phyloP scores from a whole-genome alignment of 225 moss, liverwort and hornwort genomes.

The Physcomitrium patens region DNA sequence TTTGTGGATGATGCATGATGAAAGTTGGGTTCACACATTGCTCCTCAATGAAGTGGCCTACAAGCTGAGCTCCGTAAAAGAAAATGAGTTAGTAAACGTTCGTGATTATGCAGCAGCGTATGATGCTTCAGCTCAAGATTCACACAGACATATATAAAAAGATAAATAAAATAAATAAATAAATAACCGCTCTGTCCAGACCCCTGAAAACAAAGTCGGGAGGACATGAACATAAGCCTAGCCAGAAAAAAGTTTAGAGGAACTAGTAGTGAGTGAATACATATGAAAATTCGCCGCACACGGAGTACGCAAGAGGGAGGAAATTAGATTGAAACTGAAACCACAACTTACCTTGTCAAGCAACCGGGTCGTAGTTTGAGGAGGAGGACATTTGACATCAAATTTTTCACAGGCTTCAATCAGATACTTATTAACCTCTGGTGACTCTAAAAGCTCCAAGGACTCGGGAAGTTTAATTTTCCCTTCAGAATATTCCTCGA shows the following conservation, averaged over 20 bases:
- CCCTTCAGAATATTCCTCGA: conserved; percentile 42
- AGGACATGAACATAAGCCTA: too few relatives aligned
- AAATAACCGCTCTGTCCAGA: too few relatives aligned
- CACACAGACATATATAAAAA: too few relatives aligned
- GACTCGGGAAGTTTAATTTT: conserved; percentile 55
- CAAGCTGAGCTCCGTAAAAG: conserved; percentile 55
- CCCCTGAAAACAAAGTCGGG: too few relatives aligned
- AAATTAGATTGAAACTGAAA: not conserved
- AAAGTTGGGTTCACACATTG: conserved; percentile 84
- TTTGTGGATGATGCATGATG: conserved; percentile 87
- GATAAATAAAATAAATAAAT: too few relatives aligned
- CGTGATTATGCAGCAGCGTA: not conserved
- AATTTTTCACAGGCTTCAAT: conserved; percentile 51
- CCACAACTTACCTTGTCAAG: conserved; percentile 79
- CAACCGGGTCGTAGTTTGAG: conserved; percentile 86
- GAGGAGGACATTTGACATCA: conserved; percentile 92
- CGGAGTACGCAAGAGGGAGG: not conserved
- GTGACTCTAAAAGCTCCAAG: conserved; percentile 47
- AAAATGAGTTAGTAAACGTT: conserved; percentile 7
- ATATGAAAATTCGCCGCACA: too few relatives aligned
- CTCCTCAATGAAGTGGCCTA: conserved; percentile 92
- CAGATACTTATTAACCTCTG: conserved; percentile 63
- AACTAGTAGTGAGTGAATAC: too few relatives aligned
- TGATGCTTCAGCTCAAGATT: too few relatives aligned
- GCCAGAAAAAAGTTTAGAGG: too few relatives aligned